Conservation (phyloP, 1,284 basidiomycete species). For the Cryptococcus sp. region DNA sequence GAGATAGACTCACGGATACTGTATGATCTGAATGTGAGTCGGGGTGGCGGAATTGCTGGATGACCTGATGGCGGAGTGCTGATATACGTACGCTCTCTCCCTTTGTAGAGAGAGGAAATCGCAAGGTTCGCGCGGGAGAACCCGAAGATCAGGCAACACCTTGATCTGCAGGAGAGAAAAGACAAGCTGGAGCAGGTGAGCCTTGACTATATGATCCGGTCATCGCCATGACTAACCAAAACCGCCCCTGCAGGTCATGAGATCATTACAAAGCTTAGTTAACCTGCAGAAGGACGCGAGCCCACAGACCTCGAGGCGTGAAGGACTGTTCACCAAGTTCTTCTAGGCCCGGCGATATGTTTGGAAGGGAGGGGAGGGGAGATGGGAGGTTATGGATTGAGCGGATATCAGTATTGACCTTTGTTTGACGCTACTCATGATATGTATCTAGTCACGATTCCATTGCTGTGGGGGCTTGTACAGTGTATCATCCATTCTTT, state of each 20-base stretch:
- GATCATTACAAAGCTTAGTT: conserved; percentile 78
- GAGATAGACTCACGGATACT: conserved; percentile 94
- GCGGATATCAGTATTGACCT: background rate
- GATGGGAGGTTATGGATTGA: background rate
- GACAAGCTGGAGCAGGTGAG: conserved; percentile 92
- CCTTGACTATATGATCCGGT: background rate
- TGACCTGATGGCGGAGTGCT: background rate
- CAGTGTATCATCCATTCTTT: background rate
- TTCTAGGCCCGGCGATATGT: conserved; percentile 16
- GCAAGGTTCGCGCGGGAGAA: conserved; percentile 88
- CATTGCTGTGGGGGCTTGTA: no score
- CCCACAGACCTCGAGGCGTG: conserved; percentile 21
- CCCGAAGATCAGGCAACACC: conserved; percentile 73
- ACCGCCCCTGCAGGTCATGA: conserved; percentile 67
- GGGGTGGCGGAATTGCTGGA: background rate
- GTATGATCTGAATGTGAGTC: conserved; percentile 73
- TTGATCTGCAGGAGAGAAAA: conserved; percentile 95
- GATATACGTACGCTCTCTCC: background rate
- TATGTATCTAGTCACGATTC: conserved; percentile 11
- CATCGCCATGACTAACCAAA: background rate
- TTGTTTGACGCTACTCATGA: conserved; percentile 16
- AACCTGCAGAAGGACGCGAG: conserved; percentile 71
- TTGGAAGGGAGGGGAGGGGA: background rate
- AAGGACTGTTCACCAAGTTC: conserved; percentile 49
- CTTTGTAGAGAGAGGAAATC: conserved; percentile 65